Base-by-base conservation (phyloP, 2,329 filamentous ascomycete species). In the Stemphylium vesicarium region DNA sequence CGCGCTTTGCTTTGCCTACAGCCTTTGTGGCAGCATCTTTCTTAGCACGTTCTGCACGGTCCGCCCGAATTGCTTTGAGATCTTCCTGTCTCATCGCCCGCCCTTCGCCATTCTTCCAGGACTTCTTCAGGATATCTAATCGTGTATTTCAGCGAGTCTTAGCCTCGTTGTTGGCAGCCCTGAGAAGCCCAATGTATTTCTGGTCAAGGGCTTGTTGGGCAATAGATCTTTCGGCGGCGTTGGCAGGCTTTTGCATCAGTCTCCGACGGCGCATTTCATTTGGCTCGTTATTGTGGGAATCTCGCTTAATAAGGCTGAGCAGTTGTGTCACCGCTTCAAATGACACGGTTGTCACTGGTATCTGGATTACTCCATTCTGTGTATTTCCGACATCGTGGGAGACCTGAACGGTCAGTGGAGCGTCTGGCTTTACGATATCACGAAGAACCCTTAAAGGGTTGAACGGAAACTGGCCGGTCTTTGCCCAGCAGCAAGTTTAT, bases 401-500 rank as follows among this genome's bases (percentile, higher is more conserved):
- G 63, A 59, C 52, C 45, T 44, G 4, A 43, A 20, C 4, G 10
- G 40, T 54, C 40, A 60, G 57, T 35, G 63, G 31, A 26, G 57
- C 53, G 15, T 41, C 49, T 15, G 62, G 67, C 50, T 64, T 66
- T 32, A 49, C 57, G 11, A 68, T 67, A 59, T 64, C 58, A 59
- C 51, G 33, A 36, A 52, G 49, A 16, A 52, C 49, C 33, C 49
- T 68, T 18, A 66, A 49, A 47, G 53, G 65, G 48, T 69, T 68
- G 38, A 70, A 72, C 22, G 61, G 69, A 52, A 57, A 68, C n/a
- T 68, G 57, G 39, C 66, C 60, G 16, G 44, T 56, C 18, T 51
- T 60, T 15, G 55, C 49, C 63, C 46, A 75, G 10, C 58, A 69
- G 61, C 42, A 13, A 54, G 60, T 43, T 72, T 73, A 53, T 74